phyloP scores from a whole-genome alignment of 2,329 filamentous ascomycete genomes.

The Incumbomyces delicatus region DNA sequence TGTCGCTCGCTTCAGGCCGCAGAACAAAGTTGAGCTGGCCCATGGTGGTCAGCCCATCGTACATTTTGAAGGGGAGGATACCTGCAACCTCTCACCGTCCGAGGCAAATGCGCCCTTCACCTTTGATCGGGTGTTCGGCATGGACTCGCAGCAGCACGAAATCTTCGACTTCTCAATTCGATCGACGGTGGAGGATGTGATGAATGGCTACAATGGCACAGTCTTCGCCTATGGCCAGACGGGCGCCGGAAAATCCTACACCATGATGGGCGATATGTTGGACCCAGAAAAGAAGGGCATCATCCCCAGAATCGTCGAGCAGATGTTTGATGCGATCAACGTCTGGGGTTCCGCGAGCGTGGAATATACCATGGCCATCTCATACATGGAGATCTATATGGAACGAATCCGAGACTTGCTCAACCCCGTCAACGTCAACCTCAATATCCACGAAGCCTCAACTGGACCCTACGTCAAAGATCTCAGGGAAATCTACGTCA shows the following conservation, averaged over 20 bases:
- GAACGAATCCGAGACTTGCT: conserved; percentile 92
- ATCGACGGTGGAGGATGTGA: conserved; percentile 90
- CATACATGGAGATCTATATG: conserved; percentile 99
- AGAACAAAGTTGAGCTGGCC: conserved; percentile 87
- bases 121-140: conserved; percentile 95
- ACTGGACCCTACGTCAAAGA: conserved; percentile 95
- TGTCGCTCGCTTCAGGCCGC: conserved; percentile 92
- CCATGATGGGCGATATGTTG: conserved; percentile 97
- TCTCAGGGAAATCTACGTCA: conserved; percentile 87
- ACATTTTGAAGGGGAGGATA: conserved; percentile 76
- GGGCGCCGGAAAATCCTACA: conserved; percentile 96
- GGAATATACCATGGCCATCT: conserved; percentile 96
- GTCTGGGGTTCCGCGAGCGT: conserved; percentile 75
- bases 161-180: conserved; percentile 98
- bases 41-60: conserved; percentile 90
- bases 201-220: conserved; percentile 98
- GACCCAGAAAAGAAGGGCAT: conserved; percentile 82
- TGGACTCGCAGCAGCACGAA: conserved; percentile 79
- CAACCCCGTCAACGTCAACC: conserved; percentile 85
- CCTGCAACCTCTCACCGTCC: conserved; percentile 63
- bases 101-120: conserved; percentile 82
- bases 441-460: conserved; percentile 97
- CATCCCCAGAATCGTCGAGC: conserved; percentile 91
- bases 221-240: conserved; percentile 99
- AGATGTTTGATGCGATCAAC: conserved; percentile 93